Evolutionary conservation across 345 rosid genomes (phyloP).

Genomic region (Raphanus raphanistrum): DNA sequence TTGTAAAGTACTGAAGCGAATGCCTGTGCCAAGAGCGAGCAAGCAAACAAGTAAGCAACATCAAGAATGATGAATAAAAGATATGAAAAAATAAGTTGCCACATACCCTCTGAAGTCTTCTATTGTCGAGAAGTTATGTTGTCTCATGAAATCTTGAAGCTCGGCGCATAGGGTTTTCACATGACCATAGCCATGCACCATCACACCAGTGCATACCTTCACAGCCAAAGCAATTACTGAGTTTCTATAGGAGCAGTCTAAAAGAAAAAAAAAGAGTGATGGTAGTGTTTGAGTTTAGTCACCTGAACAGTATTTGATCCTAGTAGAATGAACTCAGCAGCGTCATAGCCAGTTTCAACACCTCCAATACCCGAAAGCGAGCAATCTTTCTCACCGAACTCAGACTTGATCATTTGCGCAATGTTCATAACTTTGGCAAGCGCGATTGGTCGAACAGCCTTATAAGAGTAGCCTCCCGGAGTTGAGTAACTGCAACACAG

Average conservation of each 20-base stretch:
- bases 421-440: not conserved
- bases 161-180: not conserved
- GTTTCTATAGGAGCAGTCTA: not conserved
- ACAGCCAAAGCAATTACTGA: not conserved
- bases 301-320: not conserved
- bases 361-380: not conserved
- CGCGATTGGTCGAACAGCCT: not conserved
- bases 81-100: not conserved
- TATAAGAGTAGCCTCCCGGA: not conserved
- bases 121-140: not conserved
- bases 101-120: not conserved
- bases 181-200: not conserved
- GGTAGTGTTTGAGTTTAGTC: not conserved
- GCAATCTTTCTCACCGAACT: not conserved
- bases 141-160: not conserved
- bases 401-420: not conserved
- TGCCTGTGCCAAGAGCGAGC: not conserved
- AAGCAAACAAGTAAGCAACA: not conserved
- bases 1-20: not conserved
- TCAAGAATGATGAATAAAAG: not conserved
- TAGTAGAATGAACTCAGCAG: not conserved
- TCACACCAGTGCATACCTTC: not conserved
- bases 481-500: not conserved
- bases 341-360: not conserved
- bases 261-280: not conserved